These are phyloP conservation scores for Phyllosticta citriasiana DNA, from an alignment of 2,329 filamentous ascomycete species.

Conservation along the genomic window DNA sequence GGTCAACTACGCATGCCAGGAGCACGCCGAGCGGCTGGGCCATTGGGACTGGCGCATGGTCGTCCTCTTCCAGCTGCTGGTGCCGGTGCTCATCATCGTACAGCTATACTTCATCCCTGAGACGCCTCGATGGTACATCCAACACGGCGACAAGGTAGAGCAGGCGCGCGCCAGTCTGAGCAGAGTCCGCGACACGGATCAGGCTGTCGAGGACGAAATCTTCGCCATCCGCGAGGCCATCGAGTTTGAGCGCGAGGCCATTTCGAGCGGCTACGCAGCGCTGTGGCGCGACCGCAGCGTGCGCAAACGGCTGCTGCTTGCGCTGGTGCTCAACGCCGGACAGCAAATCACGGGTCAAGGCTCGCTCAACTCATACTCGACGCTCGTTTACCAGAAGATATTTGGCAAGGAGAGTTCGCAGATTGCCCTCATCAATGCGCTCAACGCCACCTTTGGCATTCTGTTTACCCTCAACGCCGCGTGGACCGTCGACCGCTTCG, in stretches of 20 bases:
- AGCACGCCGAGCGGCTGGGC: conserved; percentile 46
- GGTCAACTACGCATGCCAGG: conserved; percentile 55
- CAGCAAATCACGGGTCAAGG: conserved; percentile 66
- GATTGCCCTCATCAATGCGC: conserved; percentile 63
- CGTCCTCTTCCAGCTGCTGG: conserved; percentile 62
- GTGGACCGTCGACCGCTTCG: conserved; percentile 64
- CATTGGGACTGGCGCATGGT: conserved; percentile 68
- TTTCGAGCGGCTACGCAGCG: conserved; percentile 52
- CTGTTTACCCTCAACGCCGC: conserved; percentile 63
- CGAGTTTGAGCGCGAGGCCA: conserved; percentile 61
- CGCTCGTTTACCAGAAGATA: conserved; percentile 64
- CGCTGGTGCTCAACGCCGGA: conserved; percentile 57
- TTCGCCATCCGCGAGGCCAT: conserved; percentile 56
- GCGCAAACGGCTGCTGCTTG: conserved; percentile 55
- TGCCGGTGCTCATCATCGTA: conserved; percentile 51
- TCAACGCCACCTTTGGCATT: conserved; percentile 64
- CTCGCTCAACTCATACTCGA: conserved; percentile 62
- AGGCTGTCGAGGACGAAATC: conserved; percentile 58
- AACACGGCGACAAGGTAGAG: conserved; percentile 50
- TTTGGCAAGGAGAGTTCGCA: conserved; percentile 41
- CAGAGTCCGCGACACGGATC: conserved; percentile 53
- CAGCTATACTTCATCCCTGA: conserved; percentile 50
- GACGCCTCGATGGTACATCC: conserved; percentile 39
- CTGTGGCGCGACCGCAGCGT: conserved; percentile 62
- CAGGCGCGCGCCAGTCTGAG: conserved; percentile 48